Conservation (phyloP, 495 filamentous ascomycete species). For the Penicillium robsamsonii region DNA sequence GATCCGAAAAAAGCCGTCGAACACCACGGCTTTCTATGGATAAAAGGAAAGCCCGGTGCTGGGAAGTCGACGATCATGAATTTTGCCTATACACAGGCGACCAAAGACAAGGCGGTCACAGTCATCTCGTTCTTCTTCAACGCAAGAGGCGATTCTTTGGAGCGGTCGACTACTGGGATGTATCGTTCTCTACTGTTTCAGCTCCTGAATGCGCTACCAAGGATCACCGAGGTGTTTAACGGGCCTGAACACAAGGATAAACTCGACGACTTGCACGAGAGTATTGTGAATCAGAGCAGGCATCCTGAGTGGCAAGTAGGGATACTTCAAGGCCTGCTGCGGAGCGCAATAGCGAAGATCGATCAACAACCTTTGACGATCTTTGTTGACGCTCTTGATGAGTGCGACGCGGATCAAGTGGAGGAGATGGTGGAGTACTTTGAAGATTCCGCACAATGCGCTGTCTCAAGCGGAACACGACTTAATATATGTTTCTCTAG, state of each 20-base stretch:
- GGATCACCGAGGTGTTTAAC: conserved; percentile 19
- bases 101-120: conserved; percentile 10
- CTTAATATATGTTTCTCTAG: conserved; percentile 48
- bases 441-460: conserved; percentile 30
- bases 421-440: conserved; percentile 41
- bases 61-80: conserved; percentile 59
- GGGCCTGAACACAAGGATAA: no score
- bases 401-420: conserved; percentile 38
- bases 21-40: conserved; percentile 55
- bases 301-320: conserved; percentile 17
- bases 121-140: conserved; percentile 54
- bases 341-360: conserved; percentile 19
- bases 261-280: conserved; percentile 21
- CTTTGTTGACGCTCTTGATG: conserved; percentile 45
- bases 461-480: conserved; percentile 9
- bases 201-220: conserved; percentile 29
- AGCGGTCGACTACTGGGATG: conserved; percentile 53
- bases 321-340: conserved; percentile 21
- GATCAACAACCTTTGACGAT: conserved; percentile 25
- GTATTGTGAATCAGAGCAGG: conserved; percentile 1
- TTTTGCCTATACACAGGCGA: conserved; percentile 28
- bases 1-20: conserved; percentile 29
- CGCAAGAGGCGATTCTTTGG: conserved; percentile 45
- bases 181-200: conserved; percentile 51
- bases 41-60: conserved; percentile 55